phyloP scores from a whole-genome alignment of 2,329 filamentous ascomycete genomes.

The Chaetomium globosum region DNA sequence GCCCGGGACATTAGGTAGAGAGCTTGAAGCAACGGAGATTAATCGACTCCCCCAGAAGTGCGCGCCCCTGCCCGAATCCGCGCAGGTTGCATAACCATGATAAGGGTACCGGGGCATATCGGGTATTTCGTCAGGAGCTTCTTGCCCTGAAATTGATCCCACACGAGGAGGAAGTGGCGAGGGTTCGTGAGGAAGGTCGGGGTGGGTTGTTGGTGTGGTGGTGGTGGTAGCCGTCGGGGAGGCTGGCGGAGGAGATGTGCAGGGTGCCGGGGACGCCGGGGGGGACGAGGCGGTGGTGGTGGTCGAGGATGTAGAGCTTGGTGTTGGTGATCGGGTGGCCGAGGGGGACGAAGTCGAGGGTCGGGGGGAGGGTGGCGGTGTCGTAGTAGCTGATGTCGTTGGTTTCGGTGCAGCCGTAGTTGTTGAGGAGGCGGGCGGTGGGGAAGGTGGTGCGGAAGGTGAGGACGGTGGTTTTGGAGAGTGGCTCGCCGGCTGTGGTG shows the following conservation, averaged over 20 bases:
- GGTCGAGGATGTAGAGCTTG: constrained; percentile 10
- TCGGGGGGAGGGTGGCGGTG: constrained; percentile 4
- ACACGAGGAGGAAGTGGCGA: too few species aligned
- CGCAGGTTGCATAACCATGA: too few species aligned
- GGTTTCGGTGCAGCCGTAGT: constrained; percentile 21
- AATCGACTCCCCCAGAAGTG: too few species aligned
- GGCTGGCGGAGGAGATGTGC: constrained; percentile 2
- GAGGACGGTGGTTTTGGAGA: constrained; percentile 11
- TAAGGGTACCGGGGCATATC: too few species aligned
- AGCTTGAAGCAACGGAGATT: too few species aligned
- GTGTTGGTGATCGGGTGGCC: constrained; percentile 17
- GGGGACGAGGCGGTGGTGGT: constrained; percentile 11
- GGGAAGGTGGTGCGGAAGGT: constrained; percentile 16
- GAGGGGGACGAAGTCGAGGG: constrained; percentile 11
- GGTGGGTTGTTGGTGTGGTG: neutral
- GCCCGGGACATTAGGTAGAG: too few species aligned
- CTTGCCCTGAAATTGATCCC: too few species aligned
- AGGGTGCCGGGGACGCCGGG: constrained; percentile 17
- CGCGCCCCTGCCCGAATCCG: too few species aligned
- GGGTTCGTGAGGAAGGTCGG: neutral
- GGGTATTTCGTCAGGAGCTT: too few species aligned
- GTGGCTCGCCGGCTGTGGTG: constrained; percentile 17
- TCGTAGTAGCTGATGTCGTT: constrained; percentile 22
- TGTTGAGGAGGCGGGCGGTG: constrained; percentile 17
- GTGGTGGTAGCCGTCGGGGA: constrained; percentile 18